Evolutionary conservation across 164 flowering plant species (phyloP).

Genomic region (Tetrastigma voinierianum): DNA sequence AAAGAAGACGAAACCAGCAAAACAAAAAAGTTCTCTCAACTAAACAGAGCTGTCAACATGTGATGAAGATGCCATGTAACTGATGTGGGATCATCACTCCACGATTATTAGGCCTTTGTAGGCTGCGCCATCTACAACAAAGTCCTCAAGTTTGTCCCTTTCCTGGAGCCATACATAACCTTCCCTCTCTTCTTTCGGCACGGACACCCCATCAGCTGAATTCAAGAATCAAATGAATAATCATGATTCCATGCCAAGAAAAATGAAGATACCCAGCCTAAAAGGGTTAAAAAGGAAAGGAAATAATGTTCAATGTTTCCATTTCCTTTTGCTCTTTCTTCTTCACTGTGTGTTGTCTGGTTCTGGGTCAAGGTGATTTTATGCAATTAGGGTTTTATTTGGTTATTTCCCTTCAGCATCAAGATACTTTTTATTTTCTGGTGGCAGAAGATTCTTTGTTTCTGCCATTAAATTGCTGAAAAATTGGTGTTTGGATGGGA

Average conservation of each 20-base stretch:
- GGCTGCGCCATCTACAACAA: slow-evolving; percentile 33
- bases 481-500: too few relatives aligned
- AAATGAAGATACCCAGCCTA: neutral
- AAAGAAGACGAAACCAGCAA: neutral
- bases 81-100: slow-evolving; percentile 21
- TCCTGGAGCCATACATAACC: slow-evolving; percentile 51
- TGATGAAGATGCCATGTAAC: neutral
- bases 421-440: too few relatives aligned
- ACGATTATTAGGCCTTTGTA: slow-evolving; percentile 51
- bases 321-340: too few relatives aligned
- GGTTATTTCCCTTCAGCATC: too few relatives aligned
- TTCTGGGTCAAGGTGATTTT: slow-evolving; percentile 68
- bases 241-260: neutral
- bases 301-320: too few relatives aligned
- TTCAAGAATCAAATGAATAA: neutral
- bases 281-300: too few relatives aligned
- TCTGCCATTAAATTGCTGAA: too few relatives aligned
- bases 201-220: slow-evolving; percentile 35
- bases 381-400: slow-evolving; percentile 33
- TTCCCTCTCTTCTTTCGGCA: slow-evolving; percentile 39
- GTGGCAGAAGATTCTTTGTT: too few relatives aligned
- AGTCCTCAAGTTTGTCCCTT: slow-evolving; percentile 43
- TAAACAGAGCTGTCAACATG: slow-evolving; percentile 4
- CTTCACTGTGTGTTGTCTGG: slow-evolving; percentile 49
- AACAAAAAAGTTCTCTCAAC: neutral